These are phyloP conservation scores for Jatropha multifida DNA, from an alignment of 441 rosid species.

Conservation along the genomic window DNA sequence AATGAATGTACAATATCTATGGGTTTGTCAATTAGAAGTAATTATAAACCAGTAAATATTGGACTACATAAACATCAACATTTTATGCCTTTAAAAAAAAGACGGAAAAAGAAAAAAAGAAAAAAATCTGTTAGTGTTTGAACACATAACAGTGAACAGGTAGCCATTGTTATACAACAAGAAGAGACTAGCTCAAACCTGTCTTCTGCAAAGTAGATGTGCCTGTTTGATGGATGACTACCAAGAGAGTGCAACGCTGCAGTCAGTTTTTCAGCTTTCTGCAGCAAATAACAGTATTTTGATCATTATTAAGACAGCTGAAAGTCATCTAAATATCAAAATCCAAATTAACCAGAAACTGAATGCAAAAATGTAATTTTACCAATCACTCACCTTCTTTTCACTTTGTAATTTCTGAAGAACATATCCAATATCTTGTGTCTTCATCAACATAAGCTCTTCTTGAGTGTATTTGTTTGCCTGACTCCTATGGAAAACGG, in stretches of 20 bases:
- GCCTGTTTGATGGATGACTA: slow-evolving; percentile 45
- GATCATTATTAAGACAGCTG: background rate
- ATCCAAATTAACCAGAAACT: slow-evolving; percentile 6
- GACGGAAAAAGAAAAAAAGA: no score
- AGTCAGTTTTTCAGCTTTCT: slow-evolving; percentile 86
- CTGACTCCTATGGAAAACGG: slow-evolving; percentile 42
- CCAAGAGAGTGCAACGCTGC: slow-evolving; percentile 68
- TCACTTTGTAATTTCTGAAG: slow-evolving; percentile 82
- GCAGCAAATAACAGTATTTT: slow-evolving; percentile 20
- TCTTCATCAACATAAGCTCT: slow-evolving; percentile 85
- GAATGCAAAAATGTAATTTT: background rate
- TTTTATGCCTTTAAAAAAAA: background rate
- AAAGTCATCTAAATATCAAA: background rate
- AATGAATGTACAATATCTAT: background rate
- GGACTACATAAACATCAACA: background rate
- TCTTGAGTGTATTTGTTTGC: slow-evolving; percentile 69
- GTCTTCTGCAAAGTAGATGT: slow-evolving; percentile 77
- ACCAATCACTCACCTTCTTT: slow-evolving; percentile 45
- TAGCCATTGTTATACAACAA: background rate
- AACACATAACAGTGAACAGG: no score
- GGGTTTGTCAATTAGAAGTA: background rate
- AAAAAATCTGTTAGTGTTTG: no score
- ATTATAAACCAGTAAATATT: background rate
- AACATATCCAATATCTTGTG: slow-evolving; percentile 85
- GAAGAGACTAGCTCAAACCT: slow-evolving; percentile 42